Evolutionary conservation across 2,329 filamentous ascomycete species (phyloP).

Genomic region (Diplocarpon mali): DNA sequence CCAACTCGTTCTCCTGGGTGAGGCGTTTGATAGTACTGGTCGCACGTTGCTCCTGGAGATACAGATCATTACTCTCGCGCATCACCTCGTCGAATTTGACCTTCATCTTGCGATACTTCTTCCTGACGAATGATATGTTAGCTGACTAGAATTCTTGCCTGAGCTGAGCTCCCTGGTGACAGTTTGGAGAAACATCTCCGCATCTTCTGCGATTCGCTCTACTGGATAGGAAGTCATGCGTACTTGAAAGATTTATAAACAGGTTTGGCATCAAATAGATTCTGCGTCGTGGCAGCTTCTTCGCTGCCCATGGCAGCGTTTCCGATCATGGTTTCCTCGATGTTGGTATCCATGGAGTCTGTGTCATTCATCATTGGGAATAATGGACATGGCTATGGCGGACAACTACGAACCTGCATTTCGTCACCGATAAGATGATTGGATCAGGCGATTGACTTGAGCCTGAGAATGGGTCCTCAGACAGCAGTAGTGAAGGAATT

Average conservation of each 20-base stretch:
- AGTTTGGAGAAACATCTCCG: no score
- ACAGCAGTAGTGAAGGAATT: no score
- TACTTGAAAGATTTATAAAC: slow-evolving; percentile 31
- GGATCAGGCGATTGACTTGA: no score
- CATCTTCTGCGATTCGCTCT: slow-evolving; percentile 9
- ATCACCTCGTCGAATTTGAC: slow-evolving; percentile 67
- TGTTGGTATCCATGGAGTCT: no score
- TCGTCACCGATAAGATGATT: no score
- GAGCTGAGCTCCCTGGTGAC: no score
- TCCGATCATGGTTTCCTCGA: not conserved
- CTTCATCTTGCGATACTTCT: slow-evolving; percentile 93
- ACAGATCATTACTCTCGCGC: slow-evolving; percentile 71
- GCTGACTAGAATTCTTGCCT: not conserved
- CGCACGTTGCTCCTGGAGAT: slow-evolving; percentile 71
- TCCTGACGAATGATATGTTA: slow-evolving; percentile 54
- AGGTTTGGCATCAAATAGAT: slow-evolving; percentile 20
- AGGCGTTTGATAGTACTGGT: slow-evolving; percentile 72
- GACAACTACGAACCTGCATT: no score
- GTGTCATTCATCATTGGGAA: no score
- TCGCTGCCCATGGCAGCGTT: slow-evolving; percentile 9
- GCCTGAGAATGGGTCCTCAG: no score
- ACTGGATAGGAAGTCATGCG: slow-evolving; percentile 17
- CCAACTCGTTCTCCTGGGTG: slow-evolving; percentile 86
- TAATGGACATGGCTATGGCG: no score
- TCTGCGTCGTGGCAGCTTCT: slow-evolving; percentile 5